Percentiles rank a stretch among this genome's conserved stretches.
Evolutionary conservation across 2,329 filamentous ascomycete genomes (phyloP).

Genomic region (Lecanicillium sp.): DNA sequence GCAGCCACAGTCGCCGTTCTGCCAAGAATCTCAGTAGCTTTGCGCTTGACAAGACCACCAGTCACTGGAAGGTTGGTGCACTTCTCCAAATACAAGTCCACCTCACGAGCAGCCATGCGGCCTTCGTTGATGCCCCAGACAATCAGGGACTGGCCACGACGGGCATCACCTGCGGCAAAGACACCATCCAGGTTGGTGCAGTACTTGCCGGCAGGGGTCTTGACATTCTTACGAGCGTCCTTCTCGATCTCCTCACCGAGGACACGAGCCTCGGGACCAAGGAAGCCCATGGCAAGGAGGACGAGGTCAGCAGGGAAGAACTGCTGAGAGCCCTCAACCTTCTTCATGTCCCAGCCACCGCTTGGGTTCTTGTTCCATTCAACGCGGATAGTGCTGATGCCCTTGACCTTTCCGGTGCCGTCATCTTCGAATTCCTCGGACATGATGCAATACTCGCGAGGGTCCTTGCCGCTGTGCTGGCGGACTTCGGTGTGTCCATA

Average conservation of each 20-base stretch:
- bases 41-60: constrained; percentile 83
- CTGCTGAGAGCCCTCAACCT: constrained; percentile 83
- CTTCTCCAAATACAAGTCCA: constrained; percentile 78
- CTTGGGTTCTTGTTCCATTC: constrained; percentile 88
- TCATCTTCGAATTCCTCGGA: constrained; percentile 94
- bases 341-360: constrained; percentile 98
- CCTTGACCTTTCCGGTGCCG: constrained; percentile 79
- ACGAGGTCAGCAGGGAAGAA: constrained; percentile 96
- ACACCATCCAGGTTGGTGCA: constrained; percentile 80
- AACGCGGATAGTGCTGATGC: constrained; percentile 90
- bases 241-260: constrained; percentile 85
- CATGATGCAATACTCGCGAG: constrained; percentile 97
- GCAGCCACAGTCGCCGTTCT: constrained; percentile 8
- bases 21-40: constrained; percentile 60
- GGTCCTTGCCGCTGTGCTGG: constrained; percentile 92
- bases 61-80: constrained; percentile 78
- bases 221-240: constrained; percentile 90
- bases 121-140: constrained; percentile 99
- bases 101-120: constrained; percentile 83
- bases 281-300: constrained; percentile 92
- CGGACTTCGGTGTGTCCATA: constrained; percentile 95
- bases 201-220: constrained; percentile 83
- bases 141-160: constrained; percentile 88
- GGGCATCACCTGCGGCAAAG: constrained; percentile 91
- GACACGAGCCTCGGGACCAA: constrained; percentile 83